Evolutionary conservation across 495 filamentous ascomycete species (phyloP), one percentile per base, ranked within the genome.

Genomic region (Tuber melanosporum): DNA sequence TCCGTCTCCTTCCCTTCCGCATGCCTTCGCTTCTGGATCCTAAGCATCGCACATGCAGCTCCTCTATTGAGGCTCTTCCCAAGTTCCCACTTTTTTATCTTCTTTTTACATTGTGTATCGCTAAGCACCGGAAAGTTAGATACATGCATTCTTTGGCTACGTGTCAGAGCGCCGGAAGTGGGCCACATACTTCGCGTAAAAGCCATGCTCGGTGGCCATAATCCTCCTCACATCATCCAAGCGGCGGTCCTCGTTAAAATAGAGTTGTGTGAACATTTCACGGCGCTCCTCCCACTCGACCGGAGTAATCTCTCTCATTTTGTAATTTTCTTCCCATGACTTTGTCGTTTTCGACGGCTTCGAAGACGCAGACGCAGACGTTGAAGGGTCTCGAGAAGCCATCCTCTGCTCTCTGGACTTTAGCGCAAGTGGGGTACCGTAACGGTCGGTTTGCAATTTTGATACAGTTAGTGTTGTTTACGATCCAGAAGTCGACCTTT

Each of bases 181-280:
- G 32, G 17, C 32, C 49, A 74, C 62, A 45, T 73, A 78, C 77
- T 39, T 76, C 73, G 77, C 77, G 26, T 78, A 78, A 70, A 78
- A 78, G 8, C 45, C 26, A 57, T 78, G 44, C 7, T 39, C 22
- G 15, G 70, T 66, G 19, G 71, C 74, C 74, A 78, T 78, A 19
- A 73, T 78, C 44, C 52, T 78, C 19, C 70, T 73, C 12, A 76
- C 74, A 17, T 73, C 77, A 22, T 62, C 32, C 14, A 78, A 72
- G 36, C 47, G 75, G 57, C 26, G 74, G 39, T 70, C 72, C 3
- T 32, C 57, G 5, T 76, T 47, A 41, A 76, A 47, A 62, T 78
- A 78, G n/a, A 78, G 71, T 43, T 57, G 42, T 66, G 39, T 70
- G 57, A 78, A 71, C 26, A 44, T 26, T 20, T 17, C 32, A 26